Evolutionary conservation across 495 filamentous ascomycete genomes (phyloP), one percentile per base, ranked within the genome.

Genomic region (Lichina pygmaea): DNA sequence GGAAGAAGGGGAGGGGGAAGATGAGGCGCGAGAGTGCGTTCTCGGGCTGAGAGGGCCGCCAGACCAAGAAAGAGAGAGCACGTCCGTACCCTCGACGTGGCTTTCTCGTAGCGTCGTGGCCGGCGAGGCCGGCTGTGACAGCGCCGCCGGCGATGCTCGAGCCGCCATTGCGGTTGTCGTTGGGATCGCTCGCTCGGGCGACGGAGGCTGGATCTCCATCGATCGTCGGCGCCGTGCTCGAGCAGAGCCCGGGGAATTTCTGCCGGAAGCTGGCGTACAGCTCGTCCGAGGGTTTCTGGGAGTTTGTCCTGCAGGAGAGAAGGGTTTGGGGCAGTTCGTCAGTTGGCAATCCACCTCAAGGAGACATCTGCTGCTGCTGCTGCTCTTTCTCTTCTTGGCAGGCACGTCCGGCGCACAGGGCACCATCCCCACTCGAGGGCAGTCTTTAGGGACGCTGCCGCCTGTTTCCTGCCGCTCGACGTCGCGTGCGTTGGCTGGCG

Each of bases 251-350:
- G 46, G 79, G 72, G 53, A 86, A 92, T 46, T 66, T 72, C 48
- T 78, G 73, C 55, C 78, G 78, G 65, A 93, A 93, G 61, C 70
- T 73, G 55, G 69, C 75, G 64, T 86, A 75, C 52, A 93, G 70
- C 50, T 86, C 82, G 52, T 81, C 75, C 53, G 70, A 74, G 38
- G 85, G 85, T 65, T 92, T 93, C 60, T 85, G 84, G 41, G 79
- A 73, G 53, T 74, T 85, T 53, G 73, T 81, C 53, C 82, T 91
- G 55, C 39, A 50, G 30, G 46, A 44, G 10, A 24, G 24, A 4
- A 24, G n/a, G n/a, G n/a, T n/a, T n/a, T n/a, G n/a, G n/a, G n/a
- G 24, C 24, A 24, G 4, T 4, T 1, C 24, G 24, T 24, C 24
- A 24, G 24, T 24, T 24, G 24, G 24, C 24, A 24, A 24, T 24